Base-by-base conservation (phyloP, 2,329 filamentous ascomycete species). In the Parastagonospora nodorum region DNA sequence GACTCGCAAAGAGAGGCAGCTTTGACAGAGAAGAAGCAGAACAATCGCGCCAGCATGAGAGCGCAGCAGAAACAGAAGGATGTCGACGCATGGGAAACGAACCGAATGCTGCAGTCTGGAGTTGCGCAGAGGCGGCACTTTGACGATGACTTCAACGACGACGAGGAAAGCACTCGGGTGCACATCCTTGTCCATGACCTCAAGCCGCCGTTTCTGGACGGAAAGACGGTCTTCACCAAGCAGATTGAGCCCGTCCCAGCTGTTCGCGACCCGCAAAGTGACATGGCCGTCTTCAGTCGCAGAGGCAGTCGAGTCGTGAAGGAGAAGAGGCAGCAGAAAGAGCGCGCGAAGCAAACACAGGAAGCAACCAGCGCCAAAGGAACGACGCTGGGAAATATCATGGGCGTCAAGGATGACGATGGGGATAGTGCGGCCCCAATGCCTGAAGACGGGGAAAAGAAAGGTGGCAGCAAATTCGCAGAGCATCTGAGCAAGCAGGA, bases 31-130 rank as follows among this genome's bases (percentile, higher is more conserved):
- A 94, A 90, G 80, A 94, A 94, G 78, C 82, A 86, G 5, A 87
- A 83, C 45, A 87, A 83, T 64, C 81, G 85, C 4, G 82, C 88
- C 71, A 90, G 85, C 68, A 88, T 88, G 38, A 83, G 89, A 43
- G 87, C 88, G 53, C 82, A 90, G 50, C 91, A 96, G 74, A 90
- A 92, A 64, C 90, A 96, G 72, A 92, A 89, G 69, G 94, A 99
- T 69, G 92, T 94, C 37, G 94, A 99, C 75, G 93, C 92, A 0
- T 99, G 94, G 94, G 95, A 99, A 75, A 94, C 93, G 12, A 99
- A 99, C 72, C 89, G 94, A 51, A 97, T 99, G 94, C 82, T 99
- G 53, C 94, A 92, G 1, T 97, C 92, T 15, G 93, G 93, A 49
- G 92, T 99, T 14, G 94, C 94, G 14, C 95, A 99, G 74, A 82